A percentile compares a stretch with the other conserved stretches of the same genome.
These are phyloP conservation scores for Candida ponderosae DNA, from an alignment of 805 yeast genomes.

Conservation along the genomic window DNA sequence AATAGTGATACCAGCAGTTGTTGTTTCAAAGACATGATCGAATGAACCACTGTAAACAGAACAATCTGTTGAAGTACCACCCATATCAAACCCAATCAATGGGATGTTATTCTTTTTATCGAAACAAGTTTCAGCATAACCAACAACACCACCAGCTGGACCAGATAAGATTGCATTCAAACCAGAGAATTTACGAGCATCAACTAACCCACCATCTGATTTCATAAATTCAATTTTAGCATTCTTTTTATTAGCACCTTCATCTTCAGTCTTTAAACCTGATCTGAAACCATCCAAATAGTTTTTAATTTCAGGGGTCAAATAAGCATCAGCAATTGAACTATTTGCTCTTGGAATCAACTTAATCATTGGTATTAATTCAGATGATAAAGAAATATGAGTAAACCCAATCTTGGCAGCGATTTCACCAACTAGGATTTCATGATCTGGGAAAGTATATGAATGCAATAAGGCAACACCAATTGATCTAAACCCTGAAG, in stretches of 20 bases:
- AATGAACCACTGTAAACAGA: conserved; percentile 65
- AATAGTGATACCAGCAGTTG: conserved; percentile 76
- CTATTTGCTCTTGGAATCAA: conserved; percentile 70
- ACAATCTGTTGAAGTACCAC: conserved; percentile 86
- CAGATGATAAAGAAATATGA: conserved; percentile 60
- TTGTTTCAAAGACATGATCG: conserved; percentile 77
- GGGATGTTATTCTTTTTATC: conserved; percentile 47
- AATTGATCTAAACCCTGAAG: conserved; percentile 55
- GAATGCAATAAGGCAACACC: conserved; percentile 71
- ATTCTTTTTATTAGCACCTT: conserved; percentile 34
- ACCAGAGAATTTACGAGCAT: conserved; percentile 79
- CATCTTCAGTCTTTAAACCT: conserved; percentile 40
- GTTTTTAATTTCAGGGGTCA: conserved; percentile 69
- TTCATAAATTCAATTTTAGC: conserved; percentile 79
- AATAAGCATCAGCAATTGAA: conserved; percentile 73
- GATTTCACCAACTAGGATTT: conserved; percentile 44
- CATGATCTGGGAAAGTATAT: conserved; percentile 68
- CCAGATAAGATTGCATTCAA: conserved; percentile 85
- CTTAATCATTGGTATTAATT: conserved; percentile 74
- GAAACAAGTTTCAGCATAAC: conserved; percentile 79
- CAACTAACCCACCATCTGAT: conserved; percentile 91
- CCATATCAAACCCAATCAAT: conserved; percentile 81
- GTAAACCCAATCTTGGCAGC: conserved; percentile 62
- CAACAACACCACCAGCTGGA: conserved; percentile 98
- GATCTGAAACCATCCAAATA: conserved; percentile 53